A percentile compares a stretch with the other conserved stretches of the same genome.
phyloP scores from a whole-genome alignment of 2,329 filamentous ascomycete species.

The Penicillium sp. region DNA sequence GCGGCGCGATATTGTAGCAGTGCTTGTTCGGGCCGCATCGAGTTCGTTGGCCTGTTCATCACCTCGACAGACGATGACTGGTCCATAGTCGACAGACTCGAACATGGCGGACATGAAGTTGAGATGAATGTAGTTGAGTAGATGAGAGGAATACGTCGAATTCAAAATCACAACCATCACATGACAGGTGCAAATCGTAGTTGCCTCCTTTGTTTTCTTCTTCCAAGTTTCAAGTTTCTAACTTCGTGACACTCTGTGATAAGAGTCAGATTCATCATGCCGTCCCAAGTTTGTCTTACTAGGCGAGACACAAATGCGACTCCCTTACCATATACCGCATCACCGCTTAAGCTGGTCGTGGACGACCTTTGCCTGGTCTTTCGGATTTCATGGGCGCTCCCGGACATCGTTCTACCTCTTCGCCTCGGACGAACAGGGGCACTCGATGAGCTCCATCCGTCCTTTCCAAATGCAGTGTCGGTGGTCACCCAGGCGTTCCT shows the following conservation, averaged over 20 bases:
- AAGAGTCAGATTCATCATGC: slow-evolving; percentile 1
- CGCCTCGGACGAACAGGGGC: slow-evolving; percentile 48
- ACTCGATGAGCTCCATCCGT: slow-evolving; percentile 63
- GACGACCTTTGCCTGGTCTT: slow-evolving; percentile 40
- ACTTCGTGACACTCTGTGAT: background rate
- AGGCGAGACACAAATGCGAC: slow-evolving; percentile 11
- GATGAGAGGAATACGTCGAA: background rate
- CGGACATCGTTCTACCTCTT: slow-evolving; percentile 59
- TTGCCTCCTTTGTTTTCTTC: background rate
- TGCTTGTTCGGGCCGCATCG: no score
- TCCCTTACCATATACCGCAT: slow-evolving; percentile 37
- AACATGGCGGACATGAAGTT: slow-evolving; percentile 3
- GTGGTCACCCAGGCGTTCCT: slow-evolving; percentile 58
- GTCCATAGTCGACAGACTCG: background rate
- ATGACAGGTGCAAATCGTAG: slow-evolving; percentile 7
- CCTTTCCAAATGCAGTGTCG: slow-evolving; percentile 53
- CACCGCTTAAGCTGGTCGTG: slow-evolving; percentile 38
- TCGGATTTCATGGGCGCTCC: slow-evolving; percentile 41
- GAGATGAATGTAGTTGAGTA: background rate
- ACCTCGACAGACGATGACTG: background rate
- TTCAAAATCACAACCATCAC: slow-evolving; percentile 1
- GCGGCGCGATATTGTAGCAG: no score
- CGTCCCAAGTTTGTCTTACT: slow-evolving; percentile 8
- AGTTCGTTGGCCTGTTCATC: no score
- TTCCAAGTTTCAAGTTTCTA: background rate